Evolutionary conservation across 2,329 filamentous ascomycete genomes (phyloP).

Genomic region (Aureobasidium sp.): DNA sequence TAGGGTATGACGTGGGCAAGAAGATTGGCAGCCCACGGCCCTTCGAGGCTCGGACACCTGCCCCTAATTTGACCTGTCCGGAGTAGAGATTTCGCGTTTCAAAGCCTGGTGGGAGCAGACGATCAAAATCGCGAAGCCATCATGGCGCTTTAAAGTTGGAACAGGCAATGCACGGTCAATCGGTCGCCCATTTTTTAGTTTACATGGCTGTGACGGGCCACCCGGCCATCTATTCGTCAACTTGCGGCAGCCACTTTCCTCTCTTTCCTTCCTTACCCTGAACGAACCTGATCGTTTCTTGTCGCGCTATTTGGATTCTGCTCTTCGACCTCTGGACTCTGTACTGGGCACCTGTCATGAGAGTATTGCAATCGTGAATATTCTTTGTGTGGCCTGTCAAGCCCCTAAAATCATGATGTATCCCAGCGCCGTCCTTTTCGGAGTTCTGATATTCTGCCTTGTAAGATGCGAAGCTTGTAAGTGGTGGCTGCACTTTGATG

Average conservation of each 20-base stretch:
- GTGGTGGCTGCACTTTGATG: background rate
- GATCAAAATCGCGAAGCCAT: background rate
- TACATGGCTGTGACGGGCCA: background rate
- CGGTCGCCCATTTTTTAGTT: conserved; percentile 5
- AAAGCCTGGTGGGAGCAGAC: background rate
- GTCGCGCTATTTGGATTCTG: background rate
- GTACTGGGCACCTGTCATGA: background rate
- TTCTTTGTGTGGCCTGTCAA: background rate
- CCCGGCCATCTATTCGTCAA: background rate
- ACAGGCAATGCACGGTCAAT: conserved; percentile 3
- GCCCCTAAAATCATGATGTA: conserved; percentile 1
- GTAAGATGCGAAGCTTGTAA: conserved; percentile 14
- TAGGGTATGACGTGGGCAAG: conserved; percentile 6
- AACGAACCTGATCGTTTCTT: background rate
- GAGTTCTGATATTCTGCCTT: background rate
- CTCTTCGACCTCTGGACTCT: background rate
- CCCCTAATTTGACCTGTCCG: conserved; percentile 3
- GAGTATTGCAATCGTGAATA: background rate
- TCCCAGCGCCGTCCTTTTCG: background rate
- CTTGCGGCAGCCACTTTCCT: conserved; percentile 3
- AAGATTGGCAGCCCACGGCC: too few species aligned
- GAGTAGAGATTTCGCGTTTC: background rate
- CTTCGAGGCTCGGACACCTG: background rate
- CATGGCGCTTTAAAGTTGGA: conserved; percentile 9
- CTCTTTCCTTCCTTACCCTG: background rate